Percentiles rank a stretch among this genome's conserved stretches.
These are phyloP conservation scores for Kodamaea lidongshanica DNA, from an alignment of 805 yeast genomes.

Conservation along the genomic window DNA sequence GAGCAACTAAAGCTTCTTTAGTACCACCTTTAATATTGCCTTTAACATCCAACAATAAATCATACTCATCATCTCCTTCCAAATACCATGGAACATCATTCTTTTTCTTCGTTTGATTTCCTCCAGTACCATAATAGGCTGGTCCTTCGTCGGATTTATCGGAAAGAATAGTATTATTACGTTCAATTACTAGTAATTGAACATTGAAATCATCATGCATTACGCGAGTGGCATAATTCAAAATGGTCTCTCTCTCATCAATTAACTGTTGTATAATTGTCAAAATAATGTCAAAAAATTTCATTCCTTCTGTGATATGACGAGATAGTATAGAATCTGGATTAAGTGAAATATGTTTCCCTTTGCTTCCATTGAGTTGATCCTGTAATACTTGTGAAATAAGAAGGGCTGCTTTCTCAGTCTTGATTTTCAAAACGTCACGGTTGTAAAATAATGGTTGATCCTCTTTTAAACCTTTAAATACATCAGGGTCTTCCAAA, in stretches of 20 bases:
- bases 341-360: conserved; percentile 31
- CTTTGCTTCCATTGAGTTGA: conserved; percentile 36
- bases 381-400: conserved; percentile 43
- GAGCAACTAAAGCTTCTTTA: conserved; percentile 67
- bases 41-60: conserved; percentile 51
- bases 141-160: conserved; percentile 33
- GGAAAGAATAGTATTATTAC: conserved; percentile 35
- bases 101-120: conserved; percentile 25
- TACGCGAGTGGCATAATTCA: conserved; percentile 69
- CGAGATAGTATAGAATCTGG: conserved; percentile 35
- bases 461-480: conserved; percentile 55
- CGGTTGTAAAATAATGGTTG: conserved; percentile 40
- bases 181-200: conserved; percentile 46
- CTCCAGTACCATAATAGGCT: conserved; percentile 23
- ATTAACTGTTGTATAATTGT: conserved; percentile 50
- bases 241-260: conserved; percentile 62
- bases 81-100: conserved; percentile 64
- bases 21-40: conserved; percentile 83
- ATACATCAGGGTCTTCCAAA: conserved; percentile 68
- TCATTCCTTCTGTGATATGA: conserved; percentile 31
- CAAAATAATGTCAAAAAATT: conserved; percentile 30
- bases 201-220: conserved; percentile 69
- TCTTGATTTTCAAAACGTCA: conserved; percentile 31
- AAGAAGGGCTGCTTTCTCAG: conserved; percentile 45
- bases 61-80: conserved; percentile 59